Percentiles rank a stretch among this genome's conserved stretches.
phyloP scores from a whole-genome alignment of 257 asterid genomes.

The Lavandula angustifolia region DNA sequence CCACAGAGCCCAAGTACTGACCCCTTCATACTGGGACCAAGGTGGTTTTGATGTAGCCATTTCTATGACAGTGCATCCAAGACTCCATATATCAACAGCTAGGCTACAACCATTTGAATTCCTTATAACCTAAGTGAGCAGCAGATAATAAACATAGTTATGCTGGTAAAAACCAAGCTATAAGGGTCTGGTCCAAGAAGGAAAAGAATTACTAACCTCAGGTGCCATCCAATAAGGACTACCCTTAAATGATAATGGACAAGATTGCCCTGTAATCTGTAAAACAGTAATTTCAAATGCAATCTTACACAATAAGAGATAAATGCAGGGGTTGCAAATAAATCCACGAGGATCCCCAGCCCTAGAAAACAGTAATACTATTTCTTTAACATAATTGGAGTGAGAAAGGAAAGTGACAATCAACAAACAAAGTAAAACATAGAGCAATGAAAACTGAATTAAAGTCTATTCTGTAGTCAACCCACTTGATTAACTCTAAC shows the following conservation, averaged over 20 bases:
- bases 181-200: slow-evolving; percentile 19
- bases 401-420: background rate
- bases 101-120: slow-evolving; percentile 89
- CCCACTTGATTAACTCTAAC: slow-evolving; percentile 22
- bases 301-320: slow-evolving; percentile 5
- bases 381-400: slow-evolving; percentile 4
- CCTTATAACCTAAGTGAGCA: slow-evolving; percentile 50
- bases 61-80: slow-evolving; percentile 98
- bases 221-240: slow-evolving; percentile 99
- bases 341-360: slow-evolving; percentile 16
- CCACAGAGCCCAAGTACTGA: slow-evolving; percentile 44
- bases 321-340: background rate
- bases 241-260: slow-evolving; percentile 93
- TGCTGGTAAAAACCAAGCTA: slow-evolving; percentile 14
- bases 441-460: slow-evolving; percentile 14
- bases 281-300: slow-evolving; percentile 24
- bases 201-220: slow-evolving; percentile 59
- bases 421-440: slow-evolving; percentile 19
- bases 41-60: slow-evolving; percentile 99
- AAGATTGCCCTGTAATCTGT: slow-evolving; percentile 90
- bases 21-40: slow-evolving; percentile 99
- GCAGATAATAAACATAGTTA: slow-evolving; percentile 13
- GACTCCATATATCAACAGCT: slow-evolving; percentile 99
- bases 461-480: slow-evolving; percentile 27
- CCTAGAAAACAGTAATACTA: background rate